Evolutionary conservation across 306 rosid genomes (phyloP).

Genomic region (Corylus americana): DNA sequence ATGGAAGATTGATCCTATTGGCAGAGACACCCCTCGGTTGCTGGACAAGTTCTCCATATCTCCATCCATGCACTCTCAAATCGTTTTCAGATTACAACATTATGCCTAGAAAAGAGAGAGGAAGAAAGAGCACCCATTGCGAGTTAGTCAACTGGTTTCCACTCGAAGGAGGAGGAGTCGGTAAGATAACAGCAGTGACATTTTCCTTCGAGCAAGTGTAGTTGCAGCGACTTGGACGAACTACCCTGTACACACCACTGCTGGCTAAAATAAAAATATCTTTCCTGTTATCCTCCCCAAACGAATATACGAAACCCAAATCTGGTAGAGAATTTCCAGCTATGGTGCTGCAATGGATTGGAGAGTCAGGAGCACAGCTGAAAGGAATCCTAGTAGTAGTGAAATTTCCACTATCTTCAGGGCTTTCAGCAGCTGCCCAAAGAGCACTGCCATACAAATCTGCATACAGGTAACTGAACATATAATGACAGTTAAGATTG

Average conservation of each 20-base stretch:
- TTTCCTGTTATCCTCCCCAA: slow-evolving; percentile 73
- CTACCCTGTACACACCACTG: slow-evolving; percentile 72
- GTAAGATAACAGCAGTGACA: slow-evolving; percentile 35
- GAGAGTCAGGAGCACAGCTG: slow-evolving; percentile 69
- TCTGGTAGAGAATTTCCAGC: slow-evolving; percentile 57
- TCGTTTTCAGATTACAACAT: not conserved
- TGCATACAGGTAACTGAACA: slow-evolving; percentile 37
- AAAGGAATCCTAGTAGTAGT: slow-evolving; percentile 38
- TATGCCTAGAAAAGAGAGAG: not conserved
- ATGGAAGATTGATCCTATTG: too few species aligned
- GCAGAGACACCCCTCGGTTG: too few species aligned
- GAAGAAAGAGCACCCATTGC: not conserved
- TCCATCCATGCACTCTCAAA: too few species aligned
- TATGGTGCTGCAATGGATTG: slow-evolving; percentile 51
- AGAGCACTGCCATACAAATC: slow-evolving; percentile 23
- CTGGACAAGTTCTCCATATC: too few species aligned
- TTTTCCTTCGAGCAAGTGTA: slow-evolving; percentile 63
- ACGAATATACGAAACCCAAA: slow-evolving; percentile 70
- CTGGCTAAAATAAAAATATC: slow-evolving; percentile 68
- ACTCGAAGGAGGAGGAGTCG: slow-evolving; percentile 27
- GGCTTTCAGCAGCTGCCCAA: slow-evolving; percentile 31
- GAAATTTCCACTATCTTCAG: slow-evolving; percentile 34
- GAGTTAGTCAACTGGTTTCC: slow-evolving; percentile 28
- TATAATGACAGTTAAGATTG: not conserved
- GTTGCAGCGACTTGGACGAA: slow-evolving; percentile 75